These are phyloP conservation scores for Cutaneotrichosporon sp. DNA, from an alignment of 1,284 basidiomycete species.

Conservation along the genomic window DNA sequence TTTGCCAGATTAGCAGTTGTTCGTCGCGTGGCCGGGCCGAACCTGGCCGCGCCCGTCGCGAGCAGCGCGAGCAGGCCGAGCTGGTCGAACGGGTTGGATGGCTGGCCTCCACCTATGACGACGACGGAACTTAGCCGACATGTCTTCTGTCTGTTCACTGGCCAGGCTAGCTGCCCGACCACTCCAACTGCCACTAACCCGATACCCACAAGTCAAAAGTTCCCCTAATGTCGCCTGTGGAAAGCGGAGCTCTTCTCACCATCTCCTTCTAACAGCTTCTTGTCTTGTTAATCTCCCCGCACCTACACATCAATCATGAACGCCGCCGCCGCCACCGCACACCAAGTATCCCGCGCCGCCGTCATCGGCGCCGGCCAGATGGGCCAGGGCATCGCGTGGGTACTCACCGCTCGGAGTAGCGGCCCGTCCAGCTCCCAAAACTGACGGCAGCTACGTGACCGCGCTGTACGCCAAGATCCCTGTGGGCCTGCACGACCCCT, in stretches of 20 bases:
- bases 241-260: neutral
- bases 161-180: no score
- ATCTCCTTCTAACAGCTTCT: neutral
- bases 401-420: neutral
- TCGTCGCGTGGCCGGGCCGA: no score
- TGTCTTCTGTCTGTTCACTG: neutral
- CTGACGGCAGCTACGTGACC: conserved; percentile 36
- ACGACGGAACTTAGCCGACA: conserved; percentile 4
- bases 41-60: no score
- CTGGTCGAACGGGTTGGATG: no score
- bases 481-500: conserved; percentile 40
- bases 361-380: conserved; percentile 47
- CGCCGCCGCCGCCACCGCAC: neutral
- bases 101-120: conserved; percentile 3
- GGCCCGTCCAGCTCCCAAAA: neutral
- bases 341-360: conserved; percentile 31
- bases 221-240: no score
- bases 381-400: conserved; percentile 46
- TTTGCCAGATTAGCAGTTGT: no score
- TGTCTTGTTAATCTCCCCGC: neutral
- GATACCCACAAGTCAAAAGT: no score
- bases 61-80: no score
- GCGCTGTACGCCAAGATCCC: conserved; percentile 39
- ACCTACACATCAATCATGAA: no score
- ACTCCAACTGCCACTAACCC: no score